A percentile compares a stretch with the other conserved stretches of the same genome.
Conservation (phyloP, 1,284 basidiomycete genomes). For the Malassezia brasiliensis region DNA sequence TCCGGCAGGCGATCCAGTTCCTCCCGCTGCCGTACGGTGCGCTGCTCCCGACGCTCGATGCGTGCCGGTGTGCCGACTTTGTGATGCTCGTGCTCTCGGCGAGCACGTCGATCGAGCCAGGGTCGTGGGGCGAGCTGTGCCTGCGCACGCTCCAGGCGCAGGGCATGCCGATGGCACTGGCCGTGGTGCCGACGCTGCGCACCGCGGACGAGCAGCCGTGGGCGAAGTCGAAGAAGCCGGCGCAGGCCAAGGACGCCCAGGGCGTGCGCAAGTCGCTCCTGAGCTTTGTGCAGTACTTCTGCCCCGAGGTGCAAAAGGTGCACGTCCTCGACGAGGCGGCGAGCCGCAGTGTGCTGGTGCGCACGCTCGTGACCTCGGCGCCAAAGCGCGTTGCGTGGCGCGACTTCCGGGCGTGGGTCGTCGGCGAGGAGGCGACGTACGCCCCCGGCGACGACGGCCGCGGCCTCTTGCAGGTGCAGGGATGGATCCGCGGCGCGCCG, state of each 20-base stretch:
- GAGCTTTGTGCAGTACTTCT: conserved; percentile 76
- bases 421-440: conserved; percentile 58
- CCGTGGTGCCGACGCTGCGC: conserved; percentile 51
- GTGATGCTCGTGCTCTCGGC: conserved; percentile 75
- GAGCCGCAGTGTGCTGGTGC: conserved; percentile 58
- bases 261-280: conserved; percentile 40
- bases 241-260: conserved; percentile 27
- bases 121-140: conserved; percentile 72
- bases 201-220: conserved; percentile 12
- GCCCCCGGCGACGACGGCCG: conserved; percentile 22
- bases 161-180: conserved; percentile 64
- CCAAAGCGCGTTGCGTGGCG: conserved; percentile 64
- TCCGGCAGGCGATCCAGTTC: conserved; percentile 80
- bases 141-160: conserved; percentile 62
- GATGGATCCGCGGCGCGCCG: conserved; percentile 68
- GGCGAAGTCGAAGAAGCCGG: neutral
- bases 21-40: conserved; percentile 54
- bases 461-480: conserved; percentile 63
- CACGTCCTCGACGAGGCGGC: conserved; percentile 57
- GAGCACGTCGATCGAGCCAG: conserved; percentile 63
- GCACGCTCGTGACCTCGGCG: conserved; percentile 38
- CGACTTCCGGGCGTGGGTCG: conserved; percentile 67
- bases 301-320: conserved; percentile 64
- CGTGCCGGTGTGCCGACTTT: conserved; percentile 81
- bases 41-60: conserved; percentile 72